Evolutionary conservation across 2,329 filamentous ascomycete genomes (phyloP).

Genomic region (Geosmithia putterillii): DNA sequence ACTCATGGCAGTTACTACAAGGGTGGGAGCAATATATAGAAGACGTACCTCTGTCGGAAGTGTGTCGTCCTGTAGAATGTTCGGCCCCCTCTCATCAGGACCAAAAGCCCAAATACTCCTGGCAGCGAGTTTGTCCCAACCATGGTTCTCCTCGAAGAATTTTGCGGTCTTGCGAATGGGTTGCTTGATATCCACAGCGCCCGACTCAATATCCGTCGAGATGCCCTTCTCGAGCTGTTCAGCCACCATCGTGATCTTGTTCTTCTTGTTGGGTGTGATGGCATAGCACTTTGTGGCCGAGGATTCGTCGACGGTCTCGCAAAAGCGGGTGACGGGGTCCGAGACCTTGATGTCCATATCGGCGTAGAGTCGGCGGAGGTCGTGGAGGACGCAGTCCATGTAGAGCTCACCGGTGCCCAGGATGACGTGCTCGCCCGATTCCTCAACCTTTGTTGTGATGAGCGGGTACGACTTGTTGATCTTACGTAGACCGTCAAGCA

Average conservation of each 20-base stretch:
- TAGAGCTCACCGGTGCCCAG: constrained; percentile 96
- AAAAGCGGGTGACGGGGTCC: constrained; percentile 93
- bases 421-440: constrained; percentile 92
- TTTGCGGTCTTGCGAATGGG: constrained; percentile 87
- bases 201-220: constrained; percentile 84
- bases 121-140: constrained; percentile 89
- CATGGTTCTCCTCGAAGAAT: constrained; percentile 95
- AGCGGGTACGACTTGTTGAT: constrained; percentile 97
- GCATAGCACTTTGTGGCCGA: constrained; percentile 97
- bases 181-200: constrained; percentile 82
- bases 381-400: constrained; percentile 97
- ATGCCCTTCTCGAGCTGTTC: constrained; percentile 93
- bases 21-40: neutral
- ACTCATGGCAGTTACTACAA: constrained; percentile 1
- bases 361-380: constrained; percentile 83
- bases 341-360: constrained; percentile 99
- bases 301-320: constrained; percentile 94
- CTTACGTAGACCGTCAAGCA: constrained; percentile 92
- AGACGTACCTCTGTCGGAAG: constrained; percentile 65
- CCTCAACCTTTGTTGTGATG: constrained; percentile 92
- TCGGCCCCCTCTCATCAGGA: constrained; percentile 86
- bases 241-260: constrained; percentile 97
- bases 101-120: constrained; percentile 98
- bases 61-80: constrained; percentile 94
- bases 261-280: constrained; percentile 97